Base-by-base conservation (phyloP, 2,329 filamentous ascomycete genomes). In the Aspergillus oerlinghausenensis region DNA sequence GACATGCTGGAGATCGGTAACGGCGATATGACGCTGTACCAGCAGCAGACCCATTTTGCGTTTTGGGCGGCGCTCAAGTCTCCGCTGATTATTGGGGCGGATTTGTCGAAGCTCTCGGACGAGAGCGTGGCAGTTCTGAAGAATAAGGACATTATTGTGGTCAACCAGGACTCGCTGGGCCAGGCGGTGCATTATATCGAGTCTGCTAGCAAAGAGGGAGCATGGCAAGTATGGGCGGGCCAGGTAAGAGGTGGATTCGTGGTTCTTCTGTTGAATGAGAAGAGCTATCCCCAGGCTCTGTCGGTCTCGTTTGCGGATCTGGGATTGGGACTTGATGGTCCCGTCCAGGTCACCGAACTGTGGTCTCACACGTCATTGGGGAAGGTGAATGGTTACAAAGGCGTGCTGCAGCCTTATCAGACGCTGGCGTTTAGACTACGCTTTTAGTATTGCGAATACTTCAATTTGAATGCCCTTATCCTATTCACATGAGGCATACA, bases 1-100 rank as follows among this genome's bases (percentile, higher is more conserved):
- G 77, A 80, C 50, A 78, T 79, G 70, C 73, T 51, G 43, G 76
- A 79, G 63, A 70, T 80, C n/a, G 78, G 79, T 38, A 80, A 79
- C 59, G 71, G 68, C 0, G 67, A 73, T 23, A 65, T 80, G 50
- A 77, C 71, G 9, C 25, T 52, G 14, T 11, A 45, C 19, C 50
- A 52, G 50, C 1, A 70, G 42, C 68, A 75, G n/a, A 73, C 71
- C 4, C 77, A 80, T 56, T 79, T 80, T 55, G 73, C 73, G 1
- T 63, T 79, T 19, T 80, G 78, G 78, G 74, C 75, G 0, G 75
- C 74, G 3, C 68, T 79, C 58, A 79, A 78, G 63, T 73, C 69
- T 11, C 76, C 77, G 0, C 58, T 80, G 9, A 68, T 80, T 19
- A 77, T 80, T 43, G 75, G 77, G 6, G 72, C 74, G 14, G 42